Base-by-base conservation (phyloP, 495 filamentous ascomycete genomes). In the Penicillium tannophilum region DNA sequence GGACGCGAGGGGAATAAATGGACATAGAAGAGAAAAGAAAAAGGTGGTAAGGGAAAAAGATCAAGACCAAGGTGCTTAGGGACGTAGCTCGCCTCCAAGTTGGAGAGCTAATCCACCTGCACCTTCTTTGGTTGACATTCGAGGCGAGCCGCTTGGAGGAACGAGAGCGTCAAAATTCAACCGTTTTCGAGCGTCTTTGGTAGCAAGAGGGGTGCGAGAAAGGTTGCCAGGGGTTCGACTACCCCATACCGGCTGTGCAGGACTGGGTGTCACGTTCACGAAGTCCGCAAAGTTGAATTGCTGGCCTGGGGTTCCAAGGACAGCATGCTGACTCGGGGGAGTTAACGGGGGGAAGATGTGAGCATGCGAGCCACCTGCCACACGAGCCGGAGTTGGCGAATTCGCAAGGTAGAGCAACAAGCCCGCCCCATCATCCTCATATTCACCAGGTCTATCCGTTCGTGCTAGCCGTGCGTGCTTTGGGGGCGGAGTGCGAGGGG, bases 281-380 rank as follows among this genome's bases (percentile, higher is more conserved):
- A 96, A 99, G 69, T 98, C 95, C 8, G 92, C 86, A 75, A 97
- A 97, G 76, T 97, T 94, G 76, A 97, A 96, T 58, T 85, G 85
- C 55, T 86, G 83, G 28, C 78, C 78, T 2, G 84, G 84, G 4
- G 84, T 87, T 43, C 80, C 81, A 44, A 86, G 78, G 49, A 86
- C 85, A 14, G 90, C 82, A 64, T 83, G 84, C 70, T 89, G 89
- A 31, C 89, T 88, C 14, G 93, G 93, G 41, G 94, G 94, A 6
- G 93, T 97, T 5, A 91, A 92, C 0, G 92, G 92, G 8, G 90
- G 87, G 54, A 90, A 85, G 36, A 80, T 67, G 48, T 77, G 77
- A 9, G 67, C 52, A 24, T 72, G 75, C 16, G 64, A 57, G 55
- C 72, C 78, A 52, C 52, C 62, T 19, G 71, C 71, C 42, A 76